Base-by-base conservation (phyloP, 768 basidiomycete species). In the Leucosporidium yakuticum region DNA sequence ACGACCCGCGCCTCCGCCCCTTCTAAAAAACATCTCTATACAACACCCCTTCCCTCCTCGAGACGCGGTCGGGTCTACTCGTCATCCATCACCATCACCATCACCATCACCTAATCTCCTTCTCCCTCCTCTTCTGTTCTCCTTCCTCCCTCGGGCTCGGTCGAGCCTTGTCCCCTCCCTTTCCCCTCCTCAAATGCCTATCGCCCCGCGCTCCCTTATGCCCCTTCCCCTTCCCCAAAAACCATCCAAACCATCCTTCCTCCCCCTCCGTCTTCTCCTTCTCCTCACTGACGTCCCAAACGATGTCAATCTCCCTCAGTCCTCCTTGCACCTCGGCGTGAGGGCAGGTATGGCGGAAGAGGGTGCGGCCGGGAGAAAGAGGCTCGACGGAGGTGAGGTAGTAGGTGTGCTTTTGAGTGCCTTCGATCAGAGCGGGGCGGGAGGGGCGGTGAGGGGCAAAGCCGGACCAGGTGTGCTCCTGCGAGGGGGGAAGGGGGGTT, bases 341-440 rank as follows among this genome's bases (percentile, higher is more conserved):
- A 21, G 57, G n/a, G 62, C 64, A 68, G 4, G 50, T 50, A 39
- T 71, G 70, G 11, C 53, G 54, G 36, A 71, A 60, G 48, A 68
- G 58, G 25, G 67, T 39, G 21, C 62, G 53, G 29, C 49, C 25
- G 36, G 67, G 62, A 0, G 64, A 57, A 23, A 71, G 50, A 0
- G 51, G 64, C 4, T 66, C 62, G 57, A 71, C 67, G 5, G 61
- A 27, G 29, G 54, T 34, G 54, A 71, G 58, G 64, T 61, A 69
- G 60, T 69, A 72, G 36, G 65, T 69, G 36, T 64, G 51, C 56
- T 72, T 72, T 15, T 69, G 65, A 3, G 23, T 21, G 2, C 65
- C 65, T 49, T 69, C 64, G 39, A 25, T n/a, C 15, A 60, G 19
- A 6, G 25, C 25, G 0, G 47, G 48, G 7, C 68, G 49, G 25